Evolutionary conservation across 169 alveolate genomes (phyloP).

Genomic region (Plasmodium malariae): DNA sequence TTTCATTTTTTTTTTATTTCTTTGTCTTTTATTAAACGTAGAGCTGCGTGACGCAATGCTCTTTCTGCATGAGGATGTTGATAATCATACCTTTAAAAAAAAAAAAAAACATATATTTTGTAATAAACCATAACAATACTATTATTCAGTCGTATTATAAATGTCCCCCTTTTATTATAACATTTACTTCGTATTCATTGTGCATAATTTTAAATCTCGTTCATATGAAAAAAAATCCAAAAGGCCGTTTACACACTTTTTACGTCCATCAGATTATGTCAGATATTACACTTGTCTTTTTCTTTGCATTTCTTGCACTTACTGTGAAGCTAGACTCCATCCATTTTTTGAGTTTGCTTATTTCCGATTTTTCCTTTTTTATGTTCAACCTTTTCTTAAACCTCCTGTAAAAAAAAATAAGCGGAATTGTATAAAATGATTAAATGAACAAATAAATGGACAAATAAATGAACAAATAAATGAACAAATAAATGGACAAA

Average conservation of each 20-base stretch:
- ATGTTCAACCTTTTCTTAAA: constrained; percentile 55
- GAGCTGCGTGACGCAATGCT: background rate
- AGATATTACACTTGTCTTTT: background rate
- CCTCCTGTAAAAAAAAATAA: constrained; percentile 18
- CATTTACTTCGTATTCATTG: too few species aligned
- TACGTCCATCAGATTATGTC: constrained; percentile 4
- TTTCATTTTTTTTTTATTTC: background rate
- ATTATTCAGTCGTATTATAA: too few species aligned
- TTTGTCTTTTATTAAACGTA: background rate
- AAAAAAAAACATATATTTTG: background rate
- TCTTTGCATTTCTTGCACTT: constrained; percentile 34
- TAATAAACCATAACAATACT: background rate
- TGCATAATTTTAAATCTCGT: too few species aligned
- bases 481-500: background rate
- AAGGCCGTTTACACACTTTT: constrained; percentile 7
- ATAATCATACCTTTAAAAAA: background rate
- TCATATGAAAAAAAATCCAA: too few species aligned
- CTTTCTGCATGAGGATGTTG: background rate
- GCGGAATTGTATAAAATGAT: too few species aligned
- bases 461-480: background rate
- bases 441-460: too few species aligned
- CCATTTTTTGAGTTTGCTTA: constrained; percentile 22
- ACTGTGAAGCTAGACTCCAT: constrained; percentile 42
- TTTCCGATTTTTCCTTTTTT: constrained; percentile 57
- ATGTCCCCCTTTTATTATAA: too few species aligned